Base-by-base conservation (phyloP, 495 filamentous ascomycete genomes). In the Penicillium soppii region DNA sequence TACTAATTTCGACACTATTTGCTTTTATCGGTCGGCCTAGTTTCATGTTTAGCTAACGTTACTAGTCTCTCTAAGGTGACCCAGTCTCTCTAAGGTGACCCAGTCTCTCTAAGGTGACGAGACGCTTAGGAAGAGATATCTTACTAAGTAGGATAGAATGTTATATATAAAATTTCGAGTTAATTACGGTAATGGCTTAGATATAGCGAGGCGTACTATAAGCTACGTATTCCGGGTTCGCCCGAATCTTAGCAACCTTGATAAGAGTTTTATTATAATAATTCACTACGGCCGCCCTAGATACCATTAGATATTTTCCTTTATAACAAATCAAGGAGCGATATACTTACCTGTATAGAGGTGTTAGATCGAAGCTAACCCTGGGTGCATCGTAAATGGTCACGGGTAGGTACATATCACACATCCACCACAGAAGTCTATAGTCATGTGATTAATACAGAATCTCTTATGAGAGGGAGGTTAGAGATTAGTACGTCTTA, bases 191-290 rank as follows among this genome's bases (percentile, higher is more conserved):
- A 6, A 32, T 0, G 46, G 41, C 41, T 49, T 38, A 21, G 39
- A 17, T 33, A 15, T 26, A 21, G 40, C 17, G 23, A 57, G 54
- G 20, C 50, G 55, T 26, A 10, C 48, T 45, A 58, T 53, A 33
- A 53, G 50, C 21, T 58, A 53, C 50, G 27, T 58, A 58, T 48
- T 53, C 50, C 5, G 55, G 19, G 35, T 48, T 41, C 42, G 44
- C 54, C 26, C 35, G 45, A 15, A 58, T 37, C 19, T 53, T 42
- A 36, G 46, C 41, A 25, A 53, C 32, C 39, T 58, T 50, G 15
- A 53, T 35, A 25, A 58, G 40, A 32, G 45, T 58, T 33, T 50
- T 44, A 29, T 53, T 58, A 22, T 53, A 45, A 27, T 50, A 53
- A 26, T 58, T 50, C 40, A 50, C 55, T 2, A 25, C 40, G 25